These are phyloP conservation scores for Boechera divaricarpa DNA, from an alignment of 345 rosid genomes.

Conservation along the genomic window DNA sequence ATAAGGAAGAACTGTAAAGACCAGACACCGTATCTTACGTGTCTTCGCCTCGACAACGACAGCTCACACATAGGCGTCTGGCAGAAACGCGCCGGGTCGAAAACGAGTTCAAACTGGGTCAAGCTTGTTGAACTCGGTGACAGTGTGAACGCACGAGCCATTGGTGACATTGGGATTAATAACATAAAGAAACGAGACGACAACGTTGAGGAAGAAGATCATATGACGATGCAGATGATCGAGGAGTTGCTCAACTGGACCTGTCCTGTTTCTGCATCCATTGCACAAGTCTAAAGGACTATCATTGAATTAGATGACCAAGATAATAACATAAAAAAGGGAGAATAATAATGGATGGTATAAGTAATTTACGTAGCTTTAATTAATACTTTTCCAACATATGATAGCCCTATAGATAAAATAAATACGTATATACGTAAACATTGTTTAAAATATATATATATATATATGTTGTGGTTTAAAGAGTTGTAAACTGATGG, in stretches of 20 bases:
- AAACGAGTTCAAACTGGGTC: constrained; percentile 66
- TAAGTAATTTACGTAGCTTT: background rate
- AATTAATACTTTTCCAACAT: background rate
- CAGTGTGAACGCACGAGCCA: constrained; percentile 21
- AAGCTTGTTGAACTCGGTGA: constrained; percentile 69
- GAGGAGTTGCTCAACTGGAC: constrained; percentile 74
- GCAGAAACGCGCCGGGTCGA: constrained; percentile 71
- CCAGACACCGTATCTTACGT: constrained; percentile 65
- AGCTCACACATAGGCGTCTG: constrained; percentile 78
- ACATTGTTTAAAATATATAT: background rate
- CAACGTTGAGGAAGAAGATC: constrained; percentile 55
- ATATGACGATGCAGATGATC: constrained; percentile 73
- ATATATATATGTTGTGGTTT: background rate
- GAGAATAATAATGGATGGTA: background rate
- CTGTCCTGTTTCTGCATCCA: constrained; percentile 45
- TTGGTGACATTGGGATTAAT: constrained; percentile 6
- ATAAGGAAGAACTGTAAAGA: constrained; percentile 63
- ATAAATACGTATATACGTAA: constrained; percentile 22
- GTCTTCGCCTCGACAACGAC: constrained; percentile 71
- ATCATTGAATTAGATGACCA: background rate
- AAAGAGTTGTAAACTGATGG: background rate
- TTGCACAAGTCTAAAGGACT: background rate
- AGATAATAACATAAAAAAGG: background rate
- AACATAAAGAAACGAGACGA: constrained; percentile 32
- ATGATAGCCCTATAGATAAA: background rate